Evolutionary conservation across 129 eudicot genomes (phyloP).

Genomic region (Artemisia annua): DNA sequence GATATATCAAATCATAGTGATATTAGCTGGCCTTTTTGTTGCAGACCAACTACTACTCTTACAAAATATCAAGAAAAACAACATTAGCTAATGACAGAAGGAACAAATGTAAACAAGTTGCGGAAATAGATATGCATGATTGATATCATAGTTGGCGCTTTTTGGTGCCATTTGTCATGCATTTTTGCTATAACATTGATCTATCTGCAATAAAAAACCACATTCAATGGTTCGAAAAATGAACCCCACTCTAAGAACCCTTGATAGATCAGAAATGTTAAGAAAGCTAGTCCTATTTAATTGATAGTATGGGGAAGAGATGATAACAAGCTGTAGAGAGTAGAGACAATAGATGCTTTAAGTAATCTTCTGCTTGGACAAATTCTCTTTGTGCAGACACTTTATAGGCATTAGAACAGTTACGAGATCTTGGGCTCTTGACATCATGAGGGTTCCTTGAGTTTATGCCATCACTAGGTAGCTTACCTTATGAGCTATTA

Average conservation of each 20-base stretch:
- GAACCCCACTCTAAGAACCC: not conserved
- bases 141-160: not conserved
- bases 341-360: not conserved
- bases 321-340: not conserved
- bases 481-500: not conserved
- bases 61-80: not conserved
- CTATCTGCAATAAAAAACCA: not conserved
- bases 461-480: not conserved
- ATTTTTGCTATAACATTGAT: not conserved
- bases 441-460: not conserved
- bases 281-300: not conserved
- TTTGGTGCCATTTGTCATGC: not conserved
- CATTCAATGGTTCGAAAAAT: not conserved
- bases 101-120: no score
- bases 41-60: slow-evolving; percentile 2
- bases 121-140: not conserved
- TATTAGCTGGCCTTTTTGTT: not conserved
- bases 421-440: not conserved
- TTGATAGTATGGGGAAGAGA: not conserved
- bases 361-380: not conserved
- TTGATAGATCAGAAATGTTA: not conserved
- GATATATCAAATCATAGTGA: not conserved
- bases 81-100: not conserved
- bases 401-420: not conserved
- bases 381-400: no score